A percentile compares a stretch with the other conserved stretches of the same genome.
These are phyloP conservation scores for Cryptococcus sp. DNA, from an alignment of 1,284 basidiomycete genomes.

Conservation along the genomic window DNA sequence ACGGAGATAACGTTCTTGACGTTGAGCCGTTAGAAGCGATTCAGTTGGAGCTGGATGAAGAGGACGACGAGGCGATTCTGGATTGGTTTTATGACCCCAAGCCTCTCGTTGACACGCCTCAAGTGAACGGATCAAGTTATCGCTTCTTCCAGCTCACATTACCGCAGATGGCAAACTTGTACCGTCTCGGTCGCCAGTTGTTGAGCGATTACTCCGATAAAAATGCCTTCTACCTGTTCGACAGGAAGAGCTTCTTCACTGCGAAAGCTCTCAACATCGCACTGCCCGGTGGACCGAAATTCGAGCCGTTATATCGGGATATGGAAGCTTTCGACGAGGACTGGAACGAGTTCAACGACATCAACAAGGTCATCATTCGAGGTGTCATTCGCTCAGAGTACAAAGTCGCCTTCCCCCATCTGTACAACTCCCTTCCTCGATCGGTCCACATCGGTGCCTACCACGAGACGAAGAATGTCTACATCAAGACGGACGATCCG, in stretches of 20 bases:
- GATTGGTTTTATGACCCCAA: constrained; percentile 99
- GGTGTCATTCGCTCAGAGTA: constrained; percentile 99
- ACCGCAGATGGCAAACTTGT: constrained; percentile 94
- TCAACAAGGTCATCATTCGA: constrained; percentile 99
- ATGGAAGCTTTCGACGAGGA: constrained; percentile 98
- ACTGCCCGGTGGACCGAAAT: constrained; percentile 97
- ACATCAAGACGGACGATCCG: constrained; percentile 97
- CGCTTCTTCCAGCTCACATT: constrained; percentile 89
- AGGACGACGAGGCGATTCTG: constrained; percentile 90
- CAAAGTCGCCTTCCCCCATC: constrained; percentile 98
- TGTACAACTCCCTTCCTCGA: constrained; percentile 97
- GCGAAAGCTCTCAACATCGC: constrained; percentile 98
- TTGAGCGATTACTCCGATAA: constrained; percentile 88
- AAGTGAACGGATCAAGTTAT: constrained; percentile 92
- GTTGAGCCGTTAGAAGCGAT: constrained; percentile 98
- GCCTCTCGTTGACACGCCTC: constrained; percentile 82
- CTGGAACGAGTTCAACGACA: constrained; percentile 99
- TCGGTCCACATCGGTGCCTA: constrained; percentile 91
- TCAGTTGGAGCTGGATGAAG: constrained; percentile 91
- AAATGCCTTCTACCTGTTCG: constrained; percentile 91
- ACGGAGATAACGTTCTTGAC: constrained; percentile 97
- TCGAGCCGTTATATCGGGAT: constrained; percentile 86
- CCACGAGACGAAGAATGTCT: constrained; percentile 94
- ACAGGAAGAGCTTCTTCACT: constrained; percentile 97
- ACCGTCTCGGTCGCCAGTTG: constrained; percentile 90